Evolutionary conservation across 2,329 filamentous ascomycete genomes (phyloP).

Genomic region (Coniochaeta sp.): DNA sequence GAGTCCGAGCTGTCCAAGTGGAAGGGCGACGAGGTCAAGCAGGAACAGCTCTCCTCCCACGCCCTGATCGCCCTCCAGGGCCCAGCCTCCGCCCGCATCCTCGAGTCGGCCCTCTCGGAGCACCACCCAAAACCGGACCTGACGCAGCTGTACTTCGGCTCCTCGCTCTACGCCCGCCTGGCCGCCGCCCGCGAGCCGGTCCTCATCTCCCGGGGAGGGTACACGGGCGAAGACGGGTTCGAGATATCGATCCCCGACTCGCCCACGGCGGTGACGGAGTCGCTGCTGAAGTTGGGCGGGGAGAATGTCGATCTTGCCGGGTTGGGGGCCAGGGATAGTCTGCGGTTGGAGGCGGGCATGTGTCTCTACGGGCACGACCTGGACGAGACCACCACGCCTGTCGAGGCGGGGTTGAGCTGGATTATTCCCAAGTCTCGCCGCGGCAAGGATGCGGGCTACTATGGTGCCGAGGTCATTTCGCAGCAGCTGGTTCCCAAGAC

Average conservation of each 20-base stretch:
- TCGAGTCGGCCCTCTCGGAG: slow-evolving; percentile 49
- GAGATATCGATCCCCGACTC: slow-evolving; percentile 72
- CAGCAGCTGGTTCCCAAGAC: slow-evolving; percentile 66
- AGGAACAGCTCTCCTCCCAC: slow-evolving; percentile 63
- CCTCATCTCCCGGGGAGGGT: slow-evolving; percentile 81
- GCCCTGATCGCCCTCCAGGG: slow-evolving; percentile 88
- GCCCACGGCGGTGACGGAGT: slow-evolving; percentile 58
- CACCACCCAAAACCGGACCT: slow-evolving; percentile 41
- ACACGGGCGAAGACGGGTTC: slow-evolving; percentile 97
- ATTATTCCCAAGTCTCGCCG: slow-evolving; percentile 76
- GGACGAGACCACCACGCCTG: slow-evolving; percentile 62
- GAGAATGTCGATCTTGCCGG: slow-evolving; percentile 70
- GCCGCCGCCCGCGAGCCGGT: slow-evolving; percentile 50
- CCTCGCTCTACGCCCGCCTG: slow-evolving; percentile 59
- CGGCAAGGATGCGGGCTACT: slow-evolving; percentile 61
- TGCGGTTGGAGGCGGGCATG: slow-evolving; percentile 95
- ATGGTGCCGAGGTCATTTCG: slow-evolving; percentile 73
- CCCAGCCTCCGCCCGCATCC: slow-evolving; percentile 63
- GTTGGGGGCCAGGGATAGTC: slow-evolving; percentile 81
- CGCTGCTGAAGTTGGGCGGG: slow-evolving; percentile 59
- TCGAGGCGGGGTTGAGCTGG: slow-evolving; percentile 59
- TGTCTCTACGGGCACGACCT: slow-evolving; percentile 99
- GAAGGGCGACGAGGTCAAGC: slow-evolving; percentile 28
- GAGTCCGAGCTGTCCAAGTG: slow-evolving; percentile 53
- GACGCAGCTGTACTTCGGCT: slow-evolving; percentile 72